A percentile compares a stretch with the other conserved stretches of the same genome.
Evolutionary conservation across 495 filamentous ascomycete genomes (phyloP).

Genomic region (Aspergillus mulundensis): DNA sequence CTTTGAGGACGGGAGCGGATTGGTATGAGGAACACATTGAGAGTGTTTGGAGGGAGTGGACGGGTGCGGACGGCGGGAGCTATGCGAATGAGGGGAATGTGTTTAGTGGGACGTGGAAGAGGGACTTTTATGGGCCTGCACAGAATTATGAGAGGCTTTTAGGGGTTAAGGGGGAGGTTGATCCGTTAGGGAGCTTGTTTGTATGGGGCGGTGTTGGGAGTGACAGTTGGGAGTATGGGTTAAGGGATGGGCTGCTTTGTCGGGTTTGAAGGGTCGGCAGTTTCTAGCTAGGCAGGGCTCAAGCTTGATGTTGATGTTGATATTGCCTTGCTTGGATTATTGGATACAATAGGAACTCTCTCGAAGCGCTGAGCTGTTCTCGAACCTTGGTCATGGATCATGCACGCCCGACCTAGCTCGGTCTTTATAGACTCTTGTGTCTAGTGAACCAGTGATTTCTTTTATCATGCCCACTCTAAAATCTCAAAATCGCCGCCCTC

Average conservation of each 20-base stretch:
- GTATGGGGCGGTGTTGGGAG: slow-evolving; percentile 20
- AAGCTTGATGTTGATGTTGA: too few relatives aligned
- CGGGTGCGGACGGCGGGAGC: slow-evolving; percentile 9
- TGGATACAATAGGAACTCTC: too few relatives aligned
- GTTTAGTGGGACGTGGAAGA: slow-evolving; percentile 45
- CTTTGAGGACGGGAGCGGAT: background rate
- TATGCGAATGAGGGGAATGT: slow-evolving; percentile 2
- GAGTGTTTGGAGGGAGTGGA: slow-evolving; percentile 24
- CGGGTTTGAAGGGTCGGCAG: too few relatives aligned
- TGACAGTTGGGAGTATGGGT: slow-evolving; percentile 22
- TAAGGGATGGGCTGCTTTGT: slow-evolving; percentile 20
- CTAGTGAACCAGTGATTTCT: too few relatives aligned
- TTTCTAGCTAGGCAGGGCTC: too few relatives aligned
- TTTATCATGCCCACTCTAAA: too few relatives aligned
- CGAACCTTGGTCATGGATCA: too few relatives aligned
- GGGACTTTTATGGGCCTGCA: slow-evolving; percentile 51
- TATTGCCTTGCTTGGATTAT: too few relatives aligned
- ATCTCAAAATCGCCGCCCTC: too few relatives aligned
- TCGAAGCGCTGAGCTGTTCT: too few relatives aligned
- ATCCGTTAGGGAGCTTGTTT: slow-evolving; percentile 48
- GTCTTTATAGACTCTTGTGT: too few relatives aligned
- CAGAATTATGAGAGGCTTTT: slow-evolving; percentile 44
- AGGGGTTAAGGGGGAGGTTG: slow-evolving; percentile 46
- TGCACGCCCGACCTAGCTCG: too few relatives aligned
- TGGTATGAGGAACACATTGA: slow-evolving; percentile 17